Evolutionary conservation across 2,329 filamentous ascomycete species (phyloP).

Genomic region (Biscogniauxia marginata): DNA sequence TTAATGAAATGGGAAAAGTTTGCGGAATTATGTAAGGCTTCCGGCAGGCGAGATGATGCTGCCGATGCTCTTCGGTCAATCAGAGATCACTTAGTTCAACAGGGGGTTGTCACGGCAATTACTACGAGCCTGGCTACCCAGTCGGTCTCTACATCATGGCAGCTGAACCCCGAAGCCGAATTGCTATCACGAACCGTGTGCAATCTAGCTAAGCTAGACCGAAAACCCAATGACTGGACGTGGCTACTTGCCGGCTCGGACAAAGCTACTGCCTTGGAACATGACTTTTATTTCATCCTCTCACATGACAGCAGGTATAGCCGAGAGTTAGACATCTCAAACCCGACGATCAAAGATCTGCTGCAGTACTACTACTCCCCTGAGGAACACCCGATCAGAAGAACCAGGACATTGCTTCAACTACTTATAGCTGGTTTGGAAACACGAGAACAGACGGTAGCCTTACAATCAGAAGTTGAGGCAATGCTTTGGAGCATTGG

Average conservation of each 20-base stretch:
- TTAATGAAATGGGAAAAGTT: conserved; percentile 65
- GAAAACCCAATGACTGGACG: conserved; percentile 56
- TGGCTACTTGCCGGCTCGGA: conserved; percentile 50
- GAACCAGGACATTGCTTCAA: conserved; percentile 50
- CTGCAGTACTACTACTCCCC: conserved; percentile 49
- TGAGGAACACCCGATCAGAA: conserved; percentile 51
- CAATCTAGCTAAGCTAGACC: conserved; percentile 58
- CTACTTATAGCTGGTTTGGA: conserved; percentile 51
- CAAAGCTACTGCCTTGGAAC: conserved; percentile 59
- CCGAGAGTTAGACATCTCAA: conserved; percentile 40
- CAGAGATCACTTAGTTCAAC: conserved; percentile 59
- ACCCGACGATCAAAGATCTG: conserved; percentile 46
- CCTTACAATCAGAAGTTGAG: conserved; percentile 41
- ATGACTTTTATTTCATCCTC: conserved; percentile 53
- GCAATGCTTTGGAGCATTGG: conserved; percentile 37
- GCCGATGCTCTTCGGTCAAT: conserved; percentile 58
- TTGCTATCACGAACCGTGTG: conserved; percentile 59
- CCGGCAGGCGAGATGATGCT: conserved; percentile 55
- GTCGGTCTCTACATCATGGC: conserved; percentile 55
- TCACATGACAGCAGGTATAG: conserved; percentile 33
- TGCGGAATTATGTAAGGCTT: conserved; percentile 57
- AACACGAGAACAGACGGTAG: conserved; percentile 37
- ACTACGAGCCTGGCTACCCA: conserved; percentile 46
- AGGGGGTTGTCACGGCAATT: conserved; percentile 56
- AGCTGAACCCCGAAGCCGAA: conserved; percentile 46